phyloP scores from a whole-genome alignment of 2,329 filamentous ascomycete genomes.

The Nigrospora oryzae region DNA sequence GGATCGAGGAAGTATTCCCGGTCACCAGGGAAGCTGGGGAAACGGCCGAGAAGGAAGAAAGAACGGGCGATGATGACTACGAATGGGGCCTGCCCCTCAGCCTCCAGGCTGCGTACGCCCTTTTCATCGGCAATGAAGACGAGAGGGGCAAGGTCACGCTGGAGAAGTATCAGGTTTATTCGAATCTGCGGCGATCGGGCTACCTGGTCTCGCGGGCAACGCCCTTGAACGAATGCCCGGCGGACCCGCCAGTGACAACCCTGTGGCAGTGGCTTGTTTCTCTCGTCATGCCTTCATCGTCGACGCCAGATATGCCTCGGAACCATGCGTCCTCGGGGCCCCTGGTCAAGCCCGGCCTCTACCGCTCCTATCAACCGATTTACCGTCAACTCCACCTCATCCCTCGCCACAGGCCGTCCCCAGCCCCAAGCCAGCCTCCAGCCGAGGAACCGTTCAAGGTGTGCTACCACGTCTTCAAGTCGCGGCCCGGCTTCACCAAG shows the following conservation, averaged over 20 bases:
- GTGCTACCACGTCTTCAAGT: slow-evolving; percentile 78
- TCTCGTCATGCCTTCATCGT: slow-evolving; percentile 24
- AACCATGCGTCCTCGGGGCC: slow-evolving; percentile 38
- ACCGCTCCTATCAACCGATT: slow-evolving; percentile 60
- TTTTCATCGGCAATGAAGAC: slow-evolving; percentile 65
- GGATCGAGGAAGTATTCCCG: slow-evolving; percentile 41
- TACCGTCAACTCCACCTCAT: slow-evolving; percentile 71
- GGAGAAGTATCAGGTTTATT: slow-evolving; percentile 82
- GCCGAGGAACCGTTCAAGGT: slow-evolving; percentile 56
- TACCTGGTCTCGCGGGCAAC: slow-evolving; percentile 72
- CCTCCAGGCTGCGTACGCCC: slow-evolving; percentile 81
- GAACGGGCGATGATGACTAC: slow-evolving; percentile 33
- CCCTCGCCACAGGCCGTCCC: slow-evolving; percentile 54
- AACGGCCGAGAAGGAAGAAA: slow-evolving; percentile 7
- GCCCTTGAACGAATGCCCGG: slow-evolving; percentile 10
- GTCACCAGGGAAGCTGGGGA: slow-evolving; percentile 7
- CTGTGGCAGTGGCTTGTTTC: slow-evolving; percentile 48
- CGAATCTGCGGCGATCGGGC: slow-evolving; percentile 72
- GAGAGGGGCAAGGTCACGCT: slow-evolving; percentile 54
- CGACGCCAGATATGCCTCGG: background rate
- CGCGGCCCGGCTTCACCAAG: slow-evolving; percentile 63
- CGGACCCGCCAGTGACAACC: slow-evolving; percentile 10
- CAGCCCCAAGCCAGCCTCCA: slow-evolving; percentile 15
- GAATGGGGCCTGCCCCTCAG: slow-evolving; percentile 74
- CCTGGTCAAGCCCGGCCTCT: slow-evolving; percentile 53